Base-by-base conservation (phyloP, 805 yeast genomes). In the Lipomyces sp. region DNA sequence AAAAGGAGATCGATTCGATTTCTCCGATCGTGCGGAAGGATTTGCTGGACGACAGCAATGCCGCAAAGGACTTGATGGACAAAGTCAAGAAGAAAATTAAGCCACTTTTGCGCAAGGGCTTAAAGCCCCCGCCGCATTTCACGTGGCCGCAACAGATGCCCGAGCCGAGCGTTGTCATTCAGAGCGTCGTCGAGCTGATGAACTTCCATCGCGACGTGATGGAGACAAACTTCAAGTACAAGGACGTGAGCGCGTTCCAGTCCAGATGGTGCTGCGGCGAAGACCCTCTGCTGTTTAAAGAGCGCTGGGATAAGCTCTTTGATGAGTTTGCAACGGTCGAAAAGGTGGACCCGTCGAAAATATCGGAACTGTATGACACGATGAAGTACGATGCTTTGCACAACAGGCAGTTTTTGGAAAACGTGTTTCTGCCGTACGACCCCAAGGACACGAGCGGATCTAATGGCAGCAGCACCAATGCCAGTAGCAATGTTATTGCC, bases 91-190 rank as follows among this genome's bases (percentile, higher is more conserved):
- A 93, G 80, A 88, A 90, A 73, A 76, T 93, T 64, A 93, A 93
- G 69, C 97, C 98, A 1, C 74, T 93, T 63, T 73, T 93, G 46
- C 80, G 99, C 69, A 93, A 90, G 68, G 98, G 98, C 1, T 86
- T 88, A 48, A 95, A 88, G 61, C 96, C 98, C 0, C 98, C 98
- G 16, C 86, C 95, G 0, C 96, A 93, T 65, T 93, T 93, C 68
- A 86, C 98, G 0, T 93, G 99, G 99, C 98, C 99, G 0, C 86
- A 93, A 18, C 88, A 88, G 65, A 89, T 93, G 86, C 98, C 98
- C 0, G 95, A 93, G 65, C 99, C 99, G 1, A 91, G 88, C 64
- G 80, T 83, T 43, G 98, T 93, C 14, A 86, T 95, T 61, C 86
- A 88, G 64, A 75, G 96, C 57, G 98, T 93, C 24, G 95, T 93